phyloP scores from a whole-genome alignment of 441 rosid species.

The Pelargonium australe region DNA sequence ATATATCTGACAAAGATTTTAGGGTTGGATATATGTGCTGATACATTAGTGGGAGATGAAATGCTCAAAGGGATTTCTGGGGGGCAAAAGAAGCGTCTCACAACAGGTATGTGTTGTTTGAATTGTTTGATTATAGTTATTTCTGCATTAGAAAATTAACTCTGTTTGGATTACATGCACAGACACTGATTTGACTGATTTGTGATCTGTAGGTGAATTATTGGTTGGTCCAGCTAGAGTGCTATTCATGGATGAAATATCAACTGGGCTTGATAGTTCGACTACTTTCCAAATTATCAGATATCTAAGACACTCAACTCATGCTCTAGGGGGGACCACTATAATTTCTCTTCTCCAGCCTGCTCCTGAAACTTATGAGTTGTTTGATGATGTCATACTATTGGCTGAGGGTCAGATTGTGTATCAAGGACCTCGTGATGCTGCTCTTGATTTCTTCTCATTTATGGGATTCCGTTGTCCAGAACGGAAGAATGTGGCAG shows the following conservation, averaged over 20 bases:
- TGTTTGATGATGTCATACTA: slow-evolving; percentile 78
- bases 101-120: slow-evolving; percentile 53
- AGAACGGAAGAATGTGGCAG: slow-evolving; percentile 77
- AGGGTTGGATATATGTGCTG: slow-evolving; percentile 79
- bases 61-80: slow-evolving; percentile 90
- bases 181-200: neutral
- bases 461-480: slow-evolving; percentile 80
- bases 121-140: neutral
- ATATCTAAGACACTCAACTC: slow-evolving; percentile 56
- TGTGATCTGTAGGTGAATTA: slow-evolving; percentile 51
- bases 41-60: slow-evolving; percentile 70
- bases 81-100: slow-evolving; percentile 82
- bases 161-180: neutral
- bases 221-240: slow-evolving; percentile 74
- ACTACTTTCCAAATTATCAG: slow-evolving; percentile 78
- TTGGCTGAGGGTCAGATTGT: slow-evolving; percentile 66
- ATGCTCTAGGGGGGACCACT: slow-evolving; percentile 70
- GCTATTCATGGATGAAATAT: slow-evolving; percentile 87
- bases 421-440: slow-evolving; percentile 76
- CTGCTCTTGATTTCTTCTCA: slow-evolving; percentile 61
- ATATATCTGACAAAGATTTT: slow-evolving; percentile 70
- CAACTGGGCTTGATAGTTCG: slow-evolving; percentile 86
- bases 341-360: slow-evolving; percentile 90
- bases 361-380: slow-evolving; percentile 79
- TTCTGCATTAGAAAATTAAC: too few relatives aligned